Conservation (phyloP, 495 filamentous ascomycete species). For the Tuber magnatum region DNA sequence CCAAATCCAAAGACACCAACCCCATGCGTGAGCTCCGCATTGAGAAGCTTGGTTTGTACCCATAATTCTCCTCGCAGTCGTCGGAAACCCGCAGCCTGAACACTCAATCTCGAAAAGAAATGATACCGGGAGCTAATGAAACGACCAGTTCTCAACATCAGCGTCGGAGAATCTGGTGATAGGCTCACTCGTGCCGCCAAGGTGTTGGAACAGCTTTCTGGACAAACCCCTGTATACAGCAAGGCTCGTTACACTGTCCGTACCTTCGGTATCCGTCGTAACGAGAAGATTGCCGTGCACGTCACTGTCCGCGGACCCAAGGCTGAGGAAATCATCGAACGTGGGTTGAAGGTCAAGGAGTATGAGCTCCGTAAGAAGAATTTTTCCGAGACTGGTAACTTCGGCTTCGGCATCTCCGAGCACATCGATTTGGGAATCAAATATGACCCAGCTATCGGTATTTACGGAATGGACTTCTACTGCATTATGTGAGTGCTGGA, state of each 20-base stretch:
- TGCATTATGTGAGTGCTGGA: conserved; percentile 78
- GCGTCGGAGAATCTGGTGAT: conserved; percentile 99
- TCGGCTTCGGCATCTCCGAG: conserved; percentile 99
- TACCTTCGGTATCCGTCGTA: conserved; percentile 99
- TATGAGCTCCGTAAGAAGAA: conserved; percentile 98
- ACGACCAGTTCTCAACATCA: conserved; percentile 89
- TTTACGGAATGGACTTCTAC: conserved; percentile 99
- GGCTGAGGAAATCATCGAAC: conserved; percentile 99
- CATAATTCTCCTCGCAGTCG: neutral
- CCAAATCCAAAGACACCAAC: conserved; percentile 87
- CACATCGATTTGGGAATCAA: conserved; percentile 99
- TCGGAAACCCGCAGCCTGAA: neutral
- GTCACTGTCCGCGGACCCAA: conserved; percentile 99
- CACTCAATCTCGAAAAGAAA: neutral
- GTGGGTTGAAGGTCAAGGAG: conserved; percentile 99
- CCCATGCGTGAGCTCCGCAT: conserved; percentile 99
- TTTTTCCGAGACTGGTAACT: conserved; percentile 99
- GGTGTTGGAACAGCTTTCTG: conserved; percentile 97
- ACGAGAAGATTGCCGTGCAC: conserved; percentile 99
- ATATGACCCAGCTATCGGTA: conserved; percentile 98
- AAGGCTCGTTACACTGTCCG: conserved; percentile 99
- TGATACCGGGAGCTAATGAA: neutral
- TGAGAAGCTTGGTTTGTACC: conserved; percentile 68
- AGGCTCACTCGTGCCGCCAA: conserved; percentile 99
- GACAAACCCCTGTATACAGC: conserved; percentile 97